Evolutionary conservation across 2,329 filamentous ascomycete genomes (phyloP).

Genomic region (Exophiala sp.): DNA sequence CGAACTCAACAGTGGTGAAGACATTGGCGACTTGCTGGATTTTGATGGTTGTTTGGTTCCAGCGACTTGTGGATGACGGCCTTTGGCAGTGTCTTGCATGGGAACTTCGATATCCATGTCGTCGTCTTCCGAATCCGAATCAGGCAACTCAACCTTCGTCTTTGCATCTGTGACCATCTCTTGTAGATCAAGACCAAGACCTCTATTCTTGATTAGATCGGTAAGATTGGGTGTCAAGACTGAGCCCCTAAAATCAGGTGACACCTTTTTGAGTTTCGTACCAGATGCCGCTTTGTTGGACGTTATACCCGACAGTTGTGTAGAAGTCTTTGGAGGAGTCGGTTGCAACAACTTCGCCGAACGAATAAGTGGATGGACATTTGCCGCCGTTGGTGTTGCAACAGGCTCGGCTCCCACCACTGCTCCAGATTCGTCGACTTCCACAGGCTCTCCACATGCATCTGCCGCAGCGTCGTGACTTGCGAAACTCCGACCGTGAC

Average conservation of each 20-base stretch:
- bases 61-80: conserved; percentile 26
- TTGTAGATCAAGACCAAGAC: conserved; percentile 59
- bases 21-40: conserved; percentile 52
- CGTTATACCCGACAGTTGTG: not conserved
- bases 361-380: conserved; percentile 62
- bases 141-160: conserved; percentile 38
- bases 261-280: conserved; percentile 9
- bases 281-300: not conserved
- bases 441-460: conserved; percentile 78
- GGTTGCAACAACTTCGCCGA: conserved; percentile 48
- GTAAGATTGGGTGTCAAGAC: conserved; percentile 64
- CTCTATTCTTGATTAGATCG: conserved; percentile 59
- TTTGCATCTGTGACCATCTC: conserved; percentile 57
- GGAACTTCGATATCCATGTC: conserved; percentile 33
- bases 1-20: conserved; percentile 44
- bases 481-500: conserved; percentile 88
- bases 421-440: conserved; percentile 59
- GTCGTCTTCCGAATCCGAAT: conserved; percentile 39
- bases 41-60: conserved; percentile 53
- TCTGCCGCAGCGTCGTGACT: conserved; percentile 92
- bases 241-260: conserved; percentile 23
- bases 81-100: conserved; percentile 16
- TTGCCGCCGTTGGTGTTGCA: conserved; percentile 38
- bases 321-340: conserved; percentile 16
- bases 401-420: conserved; percentile 40